Base-by-base conservation (phyloP, 2,329 filamentous ascomycete species). In the Beauveria sp. region DNA sequence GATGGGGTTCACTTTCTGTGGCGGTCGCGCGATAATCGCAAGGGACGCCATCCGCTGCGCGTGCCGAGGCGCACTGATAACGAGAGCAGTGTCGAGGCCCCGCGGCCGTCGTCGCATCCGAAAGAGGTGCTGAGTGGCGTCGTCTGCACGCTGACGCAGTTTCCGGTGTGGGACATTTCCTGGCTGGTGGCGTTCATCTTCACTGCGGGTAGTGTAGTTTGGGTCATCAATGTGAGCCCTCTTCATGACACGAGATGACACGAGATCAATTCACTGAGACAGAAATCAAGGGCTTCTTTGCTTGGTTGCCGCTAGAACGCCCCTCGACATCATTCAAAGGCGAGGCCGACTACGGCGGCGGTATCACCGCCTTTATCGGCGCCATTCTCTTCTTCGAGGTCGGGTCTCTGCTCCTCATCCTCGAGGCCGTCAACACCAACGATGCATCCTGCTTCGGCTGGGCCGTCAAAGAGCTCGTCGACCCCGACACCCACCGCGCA, bases 11-110 rank as follows among this genome's bases (percentile, higher is more conserved):
- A 20, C 24, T 58, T 58, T 8, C 10, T 58, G 12, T 58, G 60
- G 60, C 60, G 60, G 8, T 54, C 55, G n/a, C 54, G 55, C 10
- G 60, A 62, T n/a, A 58, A 62, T 12, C 54, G 60, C 40, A 62
- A 62, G 40, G 60, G 60, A 7, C 60, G 60, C 6, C 60, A 62
- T 30, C 52, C 55, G 28, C 28, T 58, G 18, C 46, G 28, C 3
- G 24, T 62, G 5, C 56, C 41, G 5, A 58, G 26, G 18, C 55
- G 16, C 16, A n/a, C 20, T 1, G 8, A 12, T n/a, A 6, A 18
- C 18, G 6, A 7, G 30, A 16, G 34, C 24, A 26, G 6, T 18
- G 48, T 44, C 24, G n/a, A 24, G 3, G 37, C 26, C n/a, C 56
- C 56, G n/a, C 47, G 56, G 3, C 56, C 12, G 24, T 44, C 56